A percentile compares a stretch with the other conserved stretches of the same genome.
Evolutionary conservation across 768 basidiomycete species (phyloP).

Genomic region (Suillus paluster): DNA sequence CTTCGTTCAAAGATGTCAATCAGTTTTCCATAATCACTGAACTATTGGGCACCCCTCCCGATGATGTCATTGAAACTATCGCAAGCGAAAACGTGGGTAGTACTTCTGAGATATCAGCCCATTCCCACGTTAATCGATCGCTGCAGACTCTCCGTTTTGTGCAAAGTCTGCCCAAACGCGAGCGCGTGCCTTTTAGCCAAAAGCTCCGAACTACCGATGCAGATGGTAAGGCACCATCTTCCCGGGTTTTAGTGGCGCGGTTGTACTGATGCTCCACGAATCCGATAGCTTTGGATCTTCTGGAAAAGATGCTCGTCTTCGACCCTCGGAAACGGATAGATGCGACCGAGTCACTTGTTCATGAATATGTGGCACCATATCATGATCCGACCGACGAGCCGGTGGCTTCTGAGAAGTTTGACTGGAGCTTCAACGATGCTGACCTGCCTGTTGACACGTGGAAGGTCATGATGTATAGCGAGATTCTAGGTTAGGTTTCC

Average conservation of each 20-base stretch:
- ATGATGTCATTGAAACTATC: constrained; percentile 99
- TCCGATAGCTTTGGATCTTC: constrained; percentile 87
- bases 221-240: constrained; percentile 58
- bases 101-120: constrained; percentile 3
- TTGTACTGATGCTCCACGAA: background rate
- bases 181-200: constrained; percentile 93
- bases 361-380: constrained; percentile 96
- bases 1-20: constrained; percentile 80
- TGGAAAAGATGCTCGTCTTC: constrained; percentile 99
- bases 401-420: constrained; percentile 90
- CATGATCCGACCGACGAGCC: constrained; percentile 99
- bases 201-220: constrained; percentile 90
- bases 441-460: constrained; percentile 98
- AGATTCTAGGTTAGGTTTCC: constrained; percentile 80
- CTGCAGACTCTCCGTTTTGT: constrained; percentile 94
- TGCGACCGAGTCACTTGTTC: constrained; percentile 85
- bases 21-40: constrained; percentile 99
- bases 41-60: constrained; percentile 95
- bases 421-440: constrained; percentile 99
- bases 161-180: constrained; percentile 95
- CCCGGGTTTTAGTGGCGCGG: background rate
- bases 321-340: constrained; percentile 97
- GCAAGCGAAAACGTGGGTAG: constrained; percentile 90
- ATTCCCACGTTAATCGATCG: constrained; percentile 18
- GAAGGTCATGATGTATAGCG: constrained; percentile 99